These are phyloP conservation scores for Apiospora kogelbergensis DNA, from an alignment of 2,329 filamentous ascomycete species.

Conservation along the genomic window DNA sequence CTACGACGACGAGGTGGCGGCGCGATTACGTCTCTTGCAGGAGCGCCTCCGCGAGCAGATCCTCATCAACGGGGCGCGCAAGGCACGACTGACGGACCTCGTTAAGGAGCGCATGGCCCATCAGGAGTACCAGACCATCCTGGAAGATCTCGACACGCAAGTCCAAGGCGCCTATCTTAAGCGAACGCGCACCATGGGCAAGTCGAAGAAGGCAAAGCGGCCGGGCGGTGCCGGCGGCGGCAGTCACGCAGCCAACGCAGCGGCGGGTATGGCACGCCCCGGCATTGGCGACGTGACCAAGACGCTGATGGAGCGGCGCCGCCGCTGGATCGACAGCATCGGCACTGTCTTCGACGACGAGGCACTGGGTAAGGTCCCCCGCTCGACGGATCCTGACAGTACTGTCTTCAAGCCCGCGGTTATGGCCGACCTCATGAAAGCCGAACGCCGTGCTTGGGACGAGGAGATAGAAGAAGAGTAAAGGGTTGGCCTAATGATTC, in stretches of 20 bases:
- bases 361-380: constrained; percentile 70
- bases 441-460: constrained; percentile 79
- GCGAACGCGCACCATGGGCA: constrained; percentile 89
- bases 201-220: constrained; percentile 87
- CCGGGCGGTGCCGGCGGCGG: constrained; percentile 74
- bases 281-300: constrained; percentile 90
- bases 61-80: constrained; percentile 86
- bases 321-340: constrained; percentile 88
- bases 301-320: constrained; percentile 86
- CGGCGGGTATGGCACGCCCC: constrained; percentile 64
- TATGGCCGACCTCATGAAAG: constrained; percentile 73
- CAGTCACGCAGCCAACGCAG: constrained; percentile 58
- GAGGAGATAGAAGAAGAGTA: constrained; percentile 72
- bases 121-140: constrained; percentile 95
- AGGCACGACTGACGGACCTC: constrained; percentile 80
- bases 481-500: constrained; percentile 10
- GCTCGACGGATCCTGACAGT: constrained; percentile 60
- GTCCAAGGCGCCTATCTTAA: constrained; percentile 96
- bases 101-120: constrained; percentile 92
- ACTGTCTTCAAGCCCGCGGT: constrained; percentile 71
- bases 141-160: constrained; percentile 93
- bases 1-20: constrained; percentile 91
- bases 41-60: constrained; percentile 78
- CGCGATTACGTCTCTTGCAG: constrained; percentile 83
- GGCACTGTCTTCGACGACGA: constrained; percentile 88